A percentile compares a stretch with the other conserved stretches of the same genome.
These are phyloP conservation scores for Chiua virens DNA, from an alignment of 768 basidiomycete genomes.

Conservation along the genomic window DNA sequence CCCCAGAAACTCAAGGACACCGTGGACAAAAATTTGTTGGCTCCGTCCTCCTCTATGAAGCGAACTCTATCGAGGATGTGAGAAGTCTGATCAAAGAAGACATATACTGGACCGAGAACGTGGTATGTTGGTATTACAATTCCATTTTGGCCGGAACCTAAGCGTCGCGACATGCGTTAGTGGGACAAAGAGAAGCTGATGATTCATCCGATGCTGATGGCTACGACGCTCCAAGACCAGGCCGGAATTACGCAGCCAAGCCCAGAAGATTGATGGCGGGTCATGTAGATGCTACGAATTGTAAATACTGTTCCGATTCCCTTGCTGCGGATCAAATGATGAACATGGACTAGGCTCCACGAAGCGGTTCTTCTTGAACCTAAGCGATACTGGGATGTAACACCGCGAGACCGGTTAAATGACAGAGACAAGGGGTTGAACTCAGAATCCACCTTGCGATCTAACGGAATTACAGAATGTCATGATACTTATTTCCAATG, in stretches of 20 bases:
- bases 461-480: neutral
- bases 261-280: constrained; percentile 15
- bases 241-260: constrained; percentile 24
- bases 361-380: neutral
- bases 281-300: neutral
- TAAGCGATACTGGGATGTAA: neutral
- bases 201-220: constrained; percentile 47
- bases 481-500: neutral
- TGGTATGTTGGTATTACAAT: constrained; percentile 35
- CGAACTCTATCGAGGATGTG: constrained; percentile 48
- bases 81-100: constrained; percentile 41
- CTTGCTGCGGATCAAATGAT: constrained; percentile 7
- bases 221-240: constrained; percentile 33
- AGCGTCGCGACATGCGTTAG: constrained; percentile 29
- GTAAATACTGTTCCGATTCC: neutral
- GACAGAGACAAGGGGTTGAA: neutral
- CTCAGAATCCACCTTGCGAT: neutral
- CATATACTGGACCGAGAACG: constrained; percentile 41
- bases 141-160: neutral
- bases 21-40: constrained; percentile 58
- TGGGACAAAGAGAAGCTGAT: constrained; percentile 58
- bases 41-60: constrained; percentile 56
- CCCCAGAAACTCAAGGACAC: constrained; percentile 55
- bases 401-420: neutral
- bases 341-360: neutral